These are phyloP conservation scores for Clonostachys byssicola DNA, from an alignment of 2,329 filamentous ascomycete genomes.

Conservation along the genomic window DNA sequence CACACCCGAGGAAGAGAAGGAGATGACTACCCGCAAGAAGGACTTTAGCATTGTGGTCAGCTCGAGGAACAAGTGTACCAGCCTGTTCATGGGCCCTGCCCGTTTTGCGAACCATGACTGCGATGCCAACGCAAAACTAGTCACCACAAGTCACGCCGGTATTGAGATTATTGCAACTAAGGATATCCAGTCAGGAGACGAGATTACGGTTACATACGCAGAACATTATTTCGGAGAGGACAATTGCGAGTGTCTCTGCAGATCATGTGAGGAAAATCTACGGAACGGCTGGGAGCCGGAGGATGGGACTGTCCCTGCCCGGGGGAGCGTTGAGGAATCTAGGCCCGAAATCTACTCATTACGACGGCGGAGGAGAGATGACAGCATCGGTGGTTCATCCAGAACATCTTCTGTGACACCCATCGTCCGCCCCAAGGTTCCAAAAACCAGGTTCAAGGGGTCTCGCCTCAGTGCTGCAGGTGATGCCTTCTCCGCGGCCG, in stretches of 20 bases:
- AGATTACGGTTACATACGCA: slow-evolving; percentile 95
- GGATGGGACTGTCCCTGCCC: slow-evolving; percentile 38
- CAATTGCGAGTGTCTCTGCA: slow-evolving; percentile 92
- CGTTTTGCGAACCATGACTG: slow-evolving; percentile 98
- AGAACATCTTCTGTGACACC: slow-evolving; percentile 54
- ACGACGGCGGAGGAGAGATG: slow-evolving; percentile 47
- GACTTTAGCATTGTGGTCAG: slow-evolving; percentile 98
- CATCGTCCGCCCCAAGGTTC: slow-evolving; percentile 46
- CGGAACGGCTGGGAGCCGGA: slow-evolving; percentile 78
- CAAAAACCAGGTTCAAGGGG: slow-evolving; percentile 27
- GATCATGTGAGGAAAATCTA: slow-evolving; percentile 72
- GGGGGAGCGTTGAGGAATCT: slow-evolving; percentile 47
- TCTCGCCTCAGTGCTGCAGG: slow-evolving; percentile 22
- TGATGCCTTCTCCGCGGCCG: slow-evolving; percentile 22
- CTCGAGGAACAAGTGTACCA: slow-evolving; percentile 84
- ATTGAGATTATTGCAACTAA: slow-evolving; percentile 86
- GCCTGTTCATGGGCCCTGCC: slow-evolving; percentile 89
- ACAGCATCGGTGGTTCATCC: slow-evolving; percentile 43
- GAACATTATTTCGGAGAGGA: slow-evolving; percentile 93
- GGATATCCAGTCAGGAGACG: slow-evolving; percentile 81
- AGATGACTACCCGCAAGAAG: slow-evolving; percentile 75
- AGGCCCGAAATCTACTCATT: slow-evolving; percentile 48
- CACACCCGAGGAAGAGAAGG: slow-evolving; percentile 84
- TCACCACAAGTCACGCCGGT: slow-evolving; percentile 77
- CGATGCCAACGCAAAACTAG: slow-evolving; percentile 82